Evolutionary conservation across 2,329 filamentous ascomycete genomes (phyloP), one percentile per base, ranked within the genome.

Genomic region (Apiospora pterosperma): DNA sequence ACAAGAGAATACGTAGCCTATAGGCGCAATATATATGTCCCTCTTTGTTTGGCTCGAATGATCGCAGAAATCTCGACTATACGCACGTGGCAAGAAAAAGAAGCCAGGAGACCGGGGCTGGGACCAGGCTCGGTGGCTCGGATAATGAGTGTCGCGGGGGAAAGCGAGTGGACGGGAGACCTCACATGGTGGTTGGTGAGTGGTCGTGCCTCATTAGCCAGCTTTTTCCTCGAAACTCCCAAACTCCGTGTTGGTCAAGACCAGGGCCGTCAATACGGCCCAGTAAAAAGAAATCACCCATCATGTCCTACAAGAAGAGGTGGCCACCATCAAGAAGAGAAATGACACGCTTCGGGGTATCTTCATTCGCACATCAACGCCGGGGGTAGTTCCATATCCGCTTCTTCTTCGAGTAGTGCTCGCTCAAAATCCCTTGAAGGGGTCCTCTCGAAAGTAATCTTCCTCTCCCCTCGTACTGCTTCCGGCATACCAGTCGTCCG

Each of bases 381-480:
- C 48, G 16, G 44, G 44, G 25, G 14, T 42, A 44, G 25, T 25
- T 63, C 19, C 36, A 36, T 52, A 42, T 58, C 7, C 31, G 19
- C 23, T 61, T 23, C 60, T 28, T 21, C 28, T 19, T 38, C 12
- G 21, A 55, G 25, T 21, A n/a, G n/a, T 28, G 62, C 16, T 31
- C 25, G 16, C 58, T 76, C 73, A 90, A 69, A 90, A 90, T 4
- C 86, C 86, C 69, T 80, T 82, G 69, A 90, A 90, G 1, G 87
- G 87, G 67, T 90, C 87, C 28, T 88, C 84, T 41, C 83, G 78
- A 72, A 82, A 82, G 70, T 81, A 86, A 64, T 89, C 85, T 64
- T 89, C 86, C 66, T 88, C 84, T 19, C 79, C 77, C 11, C 78
- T 76, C 7, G 78, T 81, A 64, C 79, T 78, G 63, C 80, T 84